Evolutionary conservation across 108 stramenopile genomes (phyloP).

Genomic region (Chaetoceros muelleri): DNA sequence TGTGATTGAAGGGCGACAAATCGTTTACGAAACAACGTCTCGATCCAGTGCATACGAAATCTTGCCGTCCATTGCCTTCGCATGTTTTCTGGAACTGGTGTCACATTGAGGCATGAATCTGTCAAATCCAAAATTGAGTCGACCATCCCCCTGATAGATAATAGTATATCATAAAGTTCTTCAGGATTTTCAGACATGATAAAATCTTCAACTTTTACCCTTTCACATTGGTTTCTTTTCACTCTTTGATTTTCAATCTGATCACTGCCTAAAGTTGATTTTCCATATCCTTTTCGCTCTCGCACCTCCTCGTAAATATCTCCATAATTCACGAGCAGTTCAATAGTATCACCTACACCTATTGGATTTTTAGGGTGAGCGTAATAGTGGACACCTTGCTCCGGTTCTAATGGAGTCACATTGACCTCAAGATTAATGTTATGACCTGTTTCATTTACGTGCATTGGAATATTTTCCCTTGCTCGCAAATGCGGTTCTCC

Average conservation of each 20-base stretch:
- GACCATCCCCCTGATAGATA: background rate
- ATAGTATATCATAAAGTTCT: background rate
- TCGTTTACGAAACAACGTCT: background rate
- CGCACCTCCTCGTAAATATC: slow-evolving; percentile 45
- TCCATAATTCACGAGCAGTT: slow-evolving; percentile 53
- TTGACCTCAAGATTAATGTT: slow-evolving; percentile 26
- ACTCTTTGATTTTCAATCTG: slow-evolving; percentile 42
- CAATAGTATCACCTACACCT: slow-evolving; percentile 46
- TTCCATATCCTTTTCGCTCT: slow-evolving; percentile 69
- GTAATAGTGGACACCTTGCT: slow-evolving; percentile 44
- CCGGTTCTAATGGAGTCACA: slow-evolving; percentile 22
- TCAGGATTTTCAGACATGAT: background rate
- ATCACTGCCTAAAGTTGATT: slow-evolving; percentile 24
- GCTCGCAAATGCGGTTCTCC: slow-evolving; percentile 52
- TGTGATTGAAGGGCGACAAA: background rate
- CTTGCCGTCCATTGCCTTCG: background rate
- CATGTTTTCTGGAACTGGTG: background rate
- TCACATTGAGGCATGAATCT: background rate
- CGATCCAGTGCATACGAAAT: background rate
- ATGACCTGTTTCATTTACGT: slow-evolving; percentile 76
- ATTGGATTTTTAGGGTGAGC: slow-evolving; percentile 31
- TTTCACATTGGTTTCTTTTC: slow-evolving; percentile 16
- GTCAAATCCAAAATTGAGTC: background rate
- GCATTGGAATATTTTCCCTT: slow-evolving; percentile 33
- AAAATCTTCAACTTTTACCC: background rate